A percentile compares a stretch with the other conserved stretches of the same genome.
Conservation (phyloP, 176 grass and related monocot species). For the Rhipidocladum racemiflorum region DNA sequence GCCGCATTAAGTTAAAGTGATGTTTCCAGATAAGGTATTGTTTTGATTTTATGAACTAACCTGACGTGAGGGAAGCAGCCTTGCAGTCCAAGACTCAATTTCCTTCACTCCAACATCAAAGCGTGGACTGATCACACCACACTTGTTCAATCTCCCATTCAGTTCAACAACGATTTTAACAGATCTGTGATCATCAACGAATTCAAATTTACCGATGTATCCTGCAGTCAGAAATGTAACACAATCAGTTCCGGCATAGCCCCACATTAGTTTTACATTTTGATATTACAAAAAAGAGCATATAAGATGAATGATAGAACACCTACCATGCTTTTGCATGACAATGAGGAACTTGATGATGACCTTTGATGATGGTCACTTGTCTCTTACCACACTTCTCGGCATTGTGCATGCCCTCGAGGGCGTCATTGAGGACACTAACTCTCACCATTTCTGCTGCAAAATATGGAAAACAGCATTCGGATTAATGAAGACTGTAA, state of each 20-base stretch:
- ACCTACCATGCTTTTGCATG: conserved; percentile 34
- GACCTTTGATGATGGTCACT: conserved; percentile 16
- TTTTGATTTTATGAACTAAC: neutral
- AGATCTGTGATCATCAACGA: conserved; percentile 31
- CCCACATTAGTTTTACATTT: neutral
- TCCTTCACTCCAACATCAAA: conserved; percentile 37
- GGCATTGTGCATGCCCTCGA: conserved; percentile 38
- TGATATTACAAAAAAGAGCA: neutral
- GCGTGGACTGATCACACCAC: conserved; percentile 14
- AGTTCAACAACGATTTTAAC: conserved; percentile 30
- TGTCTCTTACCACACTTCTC: conserved; percentile 31
- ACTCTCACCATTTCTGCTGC: conserved; percentile 24
- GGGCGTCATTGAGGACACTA: conserved; percentile 32
- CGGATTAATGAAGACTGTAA: neutral
- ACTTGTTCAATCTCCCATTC: conserved; percentile 35
- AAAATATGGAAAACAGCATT: neutral
- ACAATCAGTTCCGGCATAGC: neutral
- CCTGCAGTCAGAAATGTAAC: conserved; percentile 5
- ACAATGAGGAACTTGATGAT: conserved; percentile 44
- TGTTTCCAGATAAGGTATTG: neutral
- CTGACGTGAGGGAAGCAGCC: conserved; percentile 27
- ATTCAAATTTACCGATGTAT: conserved; percentile 38
- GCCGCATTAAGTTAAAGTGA: neutral
- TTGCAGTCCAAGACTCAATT: conserved; percentile 32
- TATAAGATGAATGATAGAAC: neutral